phyloP scores from a whole-genome alignment of 768 basidiomycete genomes.

The Leccinum longicurvipes region DNA sequence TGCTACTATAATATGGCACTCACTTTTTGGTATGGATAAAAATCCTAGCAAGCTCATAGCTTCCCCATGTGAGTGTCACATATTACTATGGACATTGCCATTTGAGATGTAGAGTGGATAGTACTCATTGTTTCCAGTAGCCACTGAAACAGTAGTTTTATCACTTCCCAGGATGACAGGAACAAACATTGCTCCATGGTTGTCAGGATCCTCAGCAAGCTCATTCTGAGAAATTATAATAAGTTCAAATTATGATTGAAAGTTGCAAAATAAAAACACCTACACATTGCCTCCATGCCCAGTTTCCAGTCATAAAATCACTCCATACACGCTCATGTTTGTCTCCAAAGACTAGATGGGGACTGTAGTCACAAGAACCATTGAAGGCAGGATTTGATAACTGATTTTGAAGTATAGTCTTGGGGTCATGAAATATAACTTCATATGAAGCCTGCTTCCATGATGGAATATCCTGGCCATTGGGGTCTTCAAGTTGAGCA shows the following conservation, averaged over 20 bases:
- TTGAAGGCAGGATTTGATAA: not conserved
- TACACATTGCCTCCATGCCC: not conserved
- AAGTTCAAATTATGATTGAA: not conserved
- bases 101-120: not conserved
- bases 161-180: not conserved
- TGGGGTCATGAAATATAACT: not conserved
- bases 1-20: not conserved
- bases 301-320: not conserved
- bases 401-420: not conserved
- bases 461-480: no score
- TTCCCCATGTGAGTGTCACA: not conserved
- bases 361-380: not conserved
- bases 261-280: not conserved
- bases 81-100: not conserved
- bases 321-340: not conserved
- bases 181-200: not conserved
- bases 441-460: not conserved
- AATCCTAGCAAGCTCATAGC: not conserved
- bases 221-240: not conserved
- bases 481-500: no score
- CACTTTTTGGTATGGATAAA: not conserved
- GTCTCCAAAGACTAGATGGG: not conserved
- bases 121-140: not conserved
- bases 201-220: not conserved
- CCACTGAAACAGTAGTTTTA: not conserved